Evolutionary conservation across 2,329 filamentous ascomycete species (phyloP).

Genomic region (Talaromyces sp.): DNA sequence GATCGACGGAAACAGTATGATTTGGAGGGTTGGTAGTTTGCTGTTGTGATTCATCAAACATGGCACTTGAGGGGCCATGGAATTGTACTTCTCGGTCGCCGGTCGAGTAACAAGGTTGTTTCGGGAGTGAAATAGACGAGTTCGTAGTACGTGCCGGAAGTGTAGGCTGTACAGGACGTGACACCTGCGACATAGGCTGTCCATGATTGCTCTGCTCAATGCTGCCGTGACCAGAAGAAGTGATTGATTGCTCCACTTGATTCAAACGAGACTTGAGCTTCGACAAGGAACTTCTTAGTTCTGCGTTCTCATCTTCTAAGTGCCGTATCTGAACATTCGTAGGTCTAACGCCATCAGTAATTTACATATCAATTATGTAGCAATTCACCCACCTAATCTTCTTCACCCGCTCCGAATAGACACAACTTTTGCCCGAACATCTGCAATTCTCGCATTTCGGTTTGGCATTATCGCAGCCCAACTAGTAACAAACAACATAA

Average conservation of each 20-base stretch:
- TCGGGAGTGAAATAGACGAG: not conserved
- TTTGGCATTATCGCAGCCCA: conserved; percentile 51
- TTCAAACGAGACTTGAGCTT: conserved; percentile 12
- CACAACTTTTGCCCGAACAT: conserved; percentile 47
- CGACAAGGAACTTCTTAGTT: conserved; percentile 24
- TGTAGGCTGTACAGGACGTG: not conserved
- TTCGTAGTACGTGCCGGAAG: not conserved
- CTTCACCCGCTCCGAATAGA: conserved; percentile 40
- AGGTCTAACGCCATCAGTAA: conserved; percentile 21
- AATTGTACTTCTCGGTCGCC: conserved; percentile 16
- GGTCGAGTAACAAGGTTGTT: conserved; percentile 20
- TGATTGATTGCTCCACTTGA: not conserved
- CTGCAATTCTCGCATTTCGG: conserved; percentile 50
- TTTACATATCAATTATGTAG: not conserved
- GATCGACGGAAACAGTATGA: not conserved
- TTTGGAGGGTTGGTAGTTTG: not conserved
- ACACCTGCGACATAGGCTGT: not conserved
- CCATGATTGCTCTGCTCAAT: not conserved
- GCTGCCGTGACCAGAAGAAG: not conserved
- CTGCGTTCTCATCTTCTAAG: conserved; percentile 28
- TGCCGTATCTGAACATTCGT: conserved; percentile 31
- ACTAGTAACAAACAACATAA: conserved; percentile 32
- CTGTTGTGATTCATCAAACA: conserved; percentile 19
- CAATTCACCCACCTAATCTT: conserved; percentile 25
- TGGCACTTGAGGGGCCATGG: conserved; percentile 18